Evolutionary conservation across 2,329 filamentous ascomycete genomes (phyloP), one percentile per base, ranked within the genome.

Genomic region (Neofusicoccum umdonicola): DNA sequence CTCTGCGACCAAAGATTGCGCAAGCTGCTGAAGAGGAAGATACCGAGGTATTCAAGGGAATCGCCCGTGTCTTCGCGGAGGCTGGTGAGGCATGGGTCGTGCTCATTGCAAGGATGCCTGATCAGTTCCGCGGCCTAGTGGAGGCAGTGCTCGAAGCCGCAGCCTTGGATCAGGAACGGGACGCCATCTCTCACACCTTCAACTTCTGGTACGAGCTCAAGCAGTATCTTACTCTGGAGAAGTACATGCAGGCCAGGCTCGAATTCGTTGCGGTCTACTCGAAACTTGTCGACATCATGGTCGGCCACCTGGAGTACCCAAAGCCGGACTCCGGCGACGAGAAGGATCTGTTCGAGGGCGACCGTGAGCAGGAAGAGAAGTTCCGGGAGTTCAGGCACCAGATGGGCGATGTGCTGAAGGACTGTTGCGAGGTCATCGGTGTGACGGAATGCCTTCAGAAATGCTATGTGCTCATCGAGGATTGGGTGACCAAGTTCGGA

Each of bases 141-240:
- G 93, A 97, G 72, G 88, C 90, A 6, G 88, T 99, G 15, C 84
- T 98, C n/a, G 93, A 98, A 79, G 97, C 93, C 73, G 93, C 92
- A 66, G 87, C 90, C 11, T 86, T 90, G 69, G 95, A 99, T 76
- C 88, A 88, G 74, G 94, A 97, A 62, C 88, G 90, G 67, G 95
- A 99, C 69, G 92, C 93, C 4, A 93, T 99, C 68, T 91, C 92
- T 62, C 88, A 95, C 72, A 99, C 96, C 0, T 99, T 99, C 79
- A 88, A 88, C 69, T 98, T 99, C 80, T 99, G 95, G 95, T 98
- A 96, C 75, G 95, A 99, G 74, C 85, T 99, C 52, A 99, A 99
- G 82, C 93, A 97, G 76, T 97, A 96, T 75, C 84, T 99, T 54
- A 93, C 93, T 1, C 79, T 99, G 62, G 94, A 98, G 41, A 90